Conservation (phyloP, 129 eudicot species). For the Flaveria robusta region DNA sequence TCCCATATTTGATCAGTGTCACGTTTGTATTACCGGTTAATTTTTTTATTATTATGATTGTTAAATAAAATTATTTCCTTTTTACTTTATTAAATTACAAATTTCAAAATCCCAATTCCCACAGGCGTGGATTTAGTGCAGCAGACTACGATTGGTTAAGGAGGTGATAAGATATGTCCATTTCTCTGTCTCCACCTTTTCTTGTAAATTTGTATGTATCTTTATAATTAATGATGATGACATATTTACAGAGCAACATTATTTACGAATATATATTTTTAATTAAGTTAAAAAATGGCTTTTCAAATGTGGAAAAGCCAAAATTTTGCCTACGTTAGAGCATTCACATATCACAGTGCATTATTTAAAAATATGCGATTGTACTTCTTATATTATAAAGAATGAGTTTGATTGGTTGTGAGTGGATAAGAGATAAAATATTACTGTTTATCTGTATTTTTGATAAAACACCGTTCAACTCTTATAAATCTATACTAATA, state of each 20-base stretch:
- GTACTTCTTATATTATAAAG: too few species aligned
- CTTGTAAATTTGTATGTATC: neutral
- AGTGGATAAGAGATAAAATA: too few species aligned
- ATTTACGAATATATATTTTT: neutral
- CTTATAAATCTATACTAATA: too few species aligned
- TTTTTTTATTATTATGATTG: neutral
- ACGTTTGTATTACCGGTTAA: neutral
- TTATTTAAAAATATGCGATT: too few species aligned
- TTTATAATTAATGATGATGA: neutral
- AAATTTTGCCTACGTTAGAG: neutral
- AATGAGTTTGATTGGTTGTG: too few species aligned
- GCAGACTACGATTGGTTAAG: constrained; percentile 27
- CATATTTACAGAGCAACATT: neutral
- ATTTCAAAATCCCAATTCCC: neutral
- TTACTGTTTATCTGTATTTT: too few species aligned
- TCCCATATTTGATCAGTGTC: too few species aligned
- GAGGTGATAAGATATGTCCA: constrained; percentile 35
- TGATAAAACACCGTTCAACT: too few species aligned
- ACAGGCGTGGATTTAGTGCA: constrained; percentile 2
- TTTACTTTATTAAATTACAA: neutral
- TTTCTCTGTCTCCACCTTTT: constrained; percentile 7
- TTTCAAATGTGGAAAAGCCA: neutral
- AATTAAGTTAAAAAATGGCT: neutral
- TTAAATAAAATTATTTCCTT: neutral
- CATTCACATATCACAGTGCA: too few species aligned